Evolutionary conservation across 78 protist genomes (phyloP).

Genomic region (Bigelowiella natans): DNA sequence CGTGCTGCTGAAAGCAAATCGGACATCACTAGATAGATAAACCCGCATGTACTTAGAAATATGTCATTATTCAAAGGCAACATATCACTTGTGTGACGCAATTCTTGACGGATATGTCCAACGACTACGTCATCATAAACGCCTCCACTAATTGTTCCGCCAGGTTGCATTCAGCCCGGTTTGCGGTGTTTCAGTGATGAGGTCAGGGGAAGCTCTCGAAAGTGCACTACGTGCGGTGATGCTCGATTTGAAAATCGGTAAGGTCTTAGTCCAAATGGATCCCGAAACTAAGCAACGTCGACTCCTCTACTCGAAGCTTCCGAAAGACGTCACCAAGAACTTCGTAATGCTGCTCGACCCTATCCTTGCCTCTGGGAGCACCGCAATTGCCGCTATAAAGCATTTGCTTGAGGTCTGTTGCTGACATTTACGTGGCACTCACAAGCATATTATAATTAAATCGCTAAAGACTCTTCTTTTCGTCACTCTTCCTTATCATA

Average conservation of each 20-base stretch:
- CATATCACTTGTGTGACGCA: too few relatives aligned
- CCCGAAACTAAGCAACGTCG: not conserved
- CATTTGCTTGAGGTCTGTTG: not conserved
- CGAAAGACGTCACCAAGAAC: not conserved
- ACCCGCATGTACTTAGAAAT: too few relatives aligned
- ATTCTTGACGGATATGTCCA: too few relatives aligned
- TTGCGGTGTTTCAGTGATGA: not conserved
- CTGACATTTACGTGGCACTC: not conserved
- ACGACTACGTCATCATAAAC: too few relatives aligned
- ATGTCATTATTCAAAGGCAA: too few relatives aligned
- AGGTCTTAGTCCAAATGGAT: not conserved
- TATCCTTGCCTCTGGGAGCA: not conserved
- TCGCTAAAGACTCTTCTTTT: too few relatives aligned
- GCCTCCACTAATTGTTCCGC: too few relatives aligned
- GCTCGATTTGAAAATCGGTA: not conserved
- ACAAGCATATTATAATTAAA: too few relatives aligned
- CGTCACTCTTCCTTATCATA: too few relatives aligned
- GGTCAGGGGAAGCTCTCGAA: not conserved
- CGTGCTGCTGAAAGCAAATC: too few relatives aligned
- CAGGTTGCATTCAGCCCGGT: not conserved
- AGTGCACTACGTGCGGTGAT: not conserved
- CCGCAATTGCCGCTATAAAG: not conserved
- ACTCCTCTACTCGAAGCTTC: not conserved
- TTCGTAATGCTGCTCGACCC: not conserved
- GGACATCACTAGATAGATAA: too few relatives aligned